phyloP scores from a whole-genome alignment of 2,329 filamentous ascomycete genomes.

The Ophiognomonia clavigignenti-juglandacearum region DNA sequence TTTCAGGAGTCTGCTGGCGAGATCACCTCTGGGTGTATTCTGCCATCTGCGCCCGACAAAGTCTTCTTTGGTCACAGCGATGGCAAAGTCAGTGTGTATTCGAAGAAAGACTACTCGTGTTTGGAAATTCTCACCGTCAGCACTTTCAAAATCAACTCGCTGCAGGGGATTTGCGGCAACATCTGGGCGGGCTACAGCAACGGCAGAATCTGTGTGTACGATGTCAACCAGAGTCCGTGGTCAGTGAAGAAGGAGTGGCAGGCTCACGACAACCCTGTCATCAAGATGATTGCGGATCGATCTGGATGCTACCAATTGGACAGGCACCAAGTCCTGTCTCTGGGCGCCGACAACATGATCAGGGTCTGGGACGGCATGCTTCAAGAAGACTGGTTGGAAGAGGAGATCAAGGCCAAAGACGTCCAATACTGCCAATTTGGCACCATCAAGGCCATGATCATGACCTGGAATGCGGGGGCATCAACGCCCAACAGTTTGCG shows the following conservation, averaged over 20 bases:
- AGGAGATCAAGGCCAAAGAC: conserved; percentile 79
- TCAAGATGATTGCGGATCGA: conserved; percentile 70
- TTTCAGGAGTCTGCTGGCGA: conserved; percentile 72
- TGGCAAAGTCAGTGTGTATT: conserved; percentile 93
- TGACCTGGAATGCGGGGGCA: conserved; percentile 98
- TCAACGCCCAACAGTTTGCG: conserved; percentile 80
- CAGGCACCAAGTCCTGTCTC: conserved; percentile 75
- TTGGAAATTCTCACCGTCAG: conserved; percentile 80
- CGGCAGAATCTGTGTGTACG: conserved; percentile 89
- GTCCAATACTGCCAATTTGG: conserved; percentile 80
- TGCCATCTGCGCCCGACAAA: conserved; percentile 69
- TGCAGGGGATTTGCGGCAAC: conserved; percentile 74
- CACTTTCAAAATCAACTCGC: conserved; percentile 88
- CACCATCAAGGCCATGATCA: conserved; percentile 70
- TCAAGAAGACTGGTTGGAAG: conserved; percentile 91
- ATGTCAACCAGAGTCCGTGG: conserved; percentile 80
- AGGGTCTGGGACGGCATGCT: conserved; percentile 89
- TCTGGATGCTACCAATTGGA: conserved; percentile 83
- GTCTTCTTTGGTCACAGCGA: conserved; percentile 91
- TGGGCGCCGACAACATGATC: conserved; percentile 82
- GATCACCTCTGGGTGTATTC: conserved; percentile 75
- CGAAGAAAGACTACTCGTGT: conserved; percentile 69
- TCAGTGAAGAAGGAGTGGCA: conserved; percentile 90
- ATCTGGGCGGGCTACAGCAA: conserved; percentile 95
- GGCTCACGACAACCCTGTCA: conserved; percentile 78